phyloP scores from a whole-genome alignment of 371 early-diverging fungal genomes.

The Massospora cicadina region DNA sequence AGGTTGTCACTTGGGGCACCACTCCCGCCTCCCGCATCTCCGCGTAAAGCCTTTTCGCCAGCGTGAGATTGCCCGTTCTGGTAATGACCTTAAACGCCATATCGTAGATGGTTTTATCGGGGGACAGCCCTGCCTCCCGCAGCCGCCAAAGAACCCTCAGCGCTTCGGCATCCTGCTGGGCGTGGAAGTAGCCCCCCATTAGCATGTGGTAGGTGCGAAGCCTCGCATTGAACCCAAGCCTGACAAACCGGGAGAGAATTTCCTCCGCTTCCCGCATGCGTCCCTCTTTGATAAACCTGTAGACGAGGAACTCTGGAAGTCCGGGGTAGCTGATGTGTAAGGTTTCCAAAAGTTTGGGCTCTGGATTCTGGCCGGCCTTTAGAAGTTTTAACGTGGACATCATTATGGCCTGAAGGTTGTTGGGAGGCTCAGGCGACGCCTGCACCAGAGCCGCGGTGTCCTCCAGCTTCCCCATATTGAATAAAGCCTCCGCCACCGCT shows the following conservation, averaged over 20 bases:
- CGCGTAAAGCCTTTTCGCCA: background rate
- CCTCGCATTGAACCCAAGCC: background rate
- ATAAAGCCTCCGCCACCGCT: background rate
- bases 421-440: background rate
- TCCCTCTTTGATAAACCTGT: background rate
- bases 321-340: background rate
- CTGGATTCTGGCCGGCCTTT: background rate
- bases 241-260: background rate
- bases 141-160: background rate
- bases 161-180: background rate
- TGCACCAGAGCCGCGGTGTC: background rate
- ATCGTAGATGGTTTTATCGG: background rate
- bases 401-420: background rate
- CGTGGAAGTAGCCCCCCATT: background rate
- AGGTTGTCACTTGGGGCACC: background rate
- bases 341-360: background rate
- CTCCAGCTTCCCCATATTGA: background rate
- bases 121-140: background rate
- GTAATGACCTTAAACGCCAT: background rate
- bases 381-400: background rate
- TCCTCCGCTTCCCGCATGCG: background rate
- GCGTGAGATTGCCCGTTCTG: background rate
- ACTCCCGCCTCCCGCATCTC: background rate
- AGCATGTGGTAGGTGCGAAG: background rate
- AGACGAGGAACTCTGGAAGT: background rate